Base-by-base conservation (phyloP, 2,329 filamentous ascomycete species). In the Botrytis hyacinthi region DNA sequence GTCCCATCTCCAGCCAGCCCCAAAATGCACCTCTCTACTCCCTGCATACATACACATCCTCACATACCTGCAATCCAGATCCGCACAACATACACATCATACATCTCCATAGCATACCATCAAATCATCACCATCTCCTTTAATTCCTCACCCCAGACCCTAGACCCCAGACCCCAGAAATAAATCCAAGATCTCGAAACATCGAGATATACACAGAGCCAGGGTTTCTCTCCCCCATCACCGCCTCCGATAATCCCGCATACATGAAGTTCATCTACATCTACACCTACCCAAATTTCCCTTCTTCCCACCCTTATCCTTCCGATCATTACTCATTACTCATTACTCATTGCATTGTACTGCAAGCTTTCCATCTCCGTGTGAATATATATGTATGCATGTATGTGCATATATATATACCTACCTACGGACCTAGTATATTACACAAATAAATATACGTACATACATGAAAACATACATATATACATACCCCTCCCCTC, bases 261-360 rank as follows among this genome's bases (percentile, higher is more conserved):
- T n/a, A 14, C 48, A 14, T 51, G 6, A 14, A n/a, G 26, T 7
- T n/a, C 6, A n/a, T 51, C 26, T n/a, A 7, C 6, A n/a, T 51
- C 26, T 16, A 51, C 10, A 12, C 0, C 16, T 14, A 0, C 5
- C 4, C 48, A 7, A 51, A 7, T 0, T 9, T 12, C 26, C 48
- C 26, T 16, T 14, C 48, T n/a, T 51, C 12, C 7, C 22, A 48
- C 9, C 46, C 46, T 48, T 18, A 10, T 48, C n/a, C 22, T 12
- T 12, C 22, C 22, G 46, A 48, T 10, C 3, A 4, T 48, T 48
- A 8, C 46, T 40, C 40, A 42, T 42, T 16, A 5, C 40, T 9
- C 37, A 37, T 37, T 37, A 9, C 40, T 42, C 42, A 51, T 12
- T 26, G 22, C 0, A 51, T 14, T 14, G 9, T 51, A 12, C 4